Conservation (phyloP, 768 basidiomycete genomes). For the Pilatotrama ljubarskyi region DNA sequence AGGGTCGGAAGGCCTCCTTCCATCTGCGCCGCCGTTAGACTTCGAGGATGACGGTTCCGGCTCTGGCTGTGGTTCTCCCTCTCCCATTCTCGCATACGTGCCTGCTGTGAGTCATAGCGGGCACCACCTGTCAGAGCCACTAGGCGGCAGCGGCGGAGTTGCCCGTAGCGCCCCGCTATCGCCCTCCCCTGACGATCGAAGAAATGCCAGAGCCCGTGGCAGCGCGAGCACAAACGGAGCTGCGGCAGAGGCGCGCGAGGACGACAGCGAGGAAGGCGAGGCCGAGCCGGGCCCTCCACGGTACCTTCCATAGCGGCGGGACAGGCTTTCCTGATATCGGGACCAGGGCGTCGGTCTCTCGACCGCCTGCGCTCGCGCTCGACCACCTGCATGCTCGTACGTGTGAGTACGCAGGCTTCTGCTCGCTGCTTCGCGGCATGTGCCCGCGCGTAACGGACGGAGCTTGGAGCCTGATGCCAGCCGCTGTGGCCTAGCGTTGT, state of each 20-base stretch:
- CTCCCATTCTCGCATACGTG: too few species aligned
- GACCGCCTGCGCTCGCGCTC: background rate
- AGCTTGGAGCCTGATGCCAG: background rate
- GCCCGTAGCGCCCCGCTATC: background rate
- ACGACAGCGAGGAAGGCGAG: background rate
- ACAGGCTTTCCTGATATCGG: background rate
- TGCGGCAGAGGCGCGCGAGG: background rate
- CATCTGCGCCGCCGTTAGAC: conserved; percentile 14
- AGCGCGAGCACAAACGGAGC: background rate
- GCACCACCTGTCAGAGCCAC: too few species aligned
- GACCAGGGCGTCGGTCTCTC: background rate
- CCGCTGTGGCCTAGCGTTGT: background rate
- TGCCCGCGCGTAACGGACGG: background rate
- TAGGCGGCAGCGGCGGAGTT: background rate
- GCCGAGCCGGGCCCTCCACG: conserved; percentile 7
- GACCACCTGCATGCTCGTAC: background rate
- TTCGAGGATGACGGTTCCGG: background rate
- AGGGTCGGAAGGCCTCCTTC: background rate
- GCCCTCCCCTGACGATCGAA: conserved; percentile 2
- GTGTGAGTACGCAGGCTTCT: too few species aligned
- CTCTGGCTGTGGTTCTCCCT: too few species aligned
- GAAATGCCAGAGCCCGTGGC: background rate
- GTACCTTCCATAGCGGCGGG: conserved; percentile 15
- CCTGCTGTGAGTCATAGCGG: too few species aligned
- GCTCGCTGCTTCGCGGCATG: conserved; percentile 2